phyloP scores from a whole-genome alignment of 495 filamentous ascomycete genomes.

The Trichoderma parareesei region DNA sequence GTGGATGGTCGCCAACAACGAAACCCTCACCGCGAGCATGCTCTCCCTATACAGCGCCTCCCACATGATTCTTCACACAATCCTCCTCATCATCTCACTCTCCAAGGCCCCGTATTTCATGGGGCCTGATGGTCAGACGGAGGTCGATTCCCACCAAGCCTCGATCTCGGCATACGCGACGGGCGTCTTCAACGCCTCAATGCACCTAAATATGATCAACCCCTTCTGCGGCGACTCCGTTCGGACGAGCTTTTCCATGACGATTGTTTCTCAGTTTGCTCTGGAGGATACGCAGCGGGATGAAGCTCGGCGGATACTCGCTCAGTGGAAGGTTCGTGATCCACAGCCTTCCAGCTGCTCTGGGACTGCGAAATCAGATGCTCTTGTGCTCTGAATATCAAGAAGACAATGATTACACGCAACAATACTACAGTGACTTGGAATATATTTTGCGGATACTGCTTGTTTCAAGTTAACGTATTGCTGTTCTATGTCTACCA shows the following conservation, averaged over 20 bases:
- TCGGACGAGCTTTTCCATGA: neutral
- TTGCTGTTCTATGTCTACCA: too few relatives aligned
- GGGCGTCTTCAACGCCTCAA: neutral
- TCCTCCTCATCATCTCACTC: neutral
- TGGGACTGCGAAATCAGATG: neutral
- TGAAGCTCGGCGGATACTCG: neutral
- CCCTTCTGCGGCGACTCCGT: neutral
- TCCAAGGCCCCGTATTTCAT: neutral
- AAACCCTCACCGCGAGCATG: conserved; percentile 3
- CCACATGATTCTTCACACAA: neutral
- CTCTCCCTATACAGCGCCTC: neutral
- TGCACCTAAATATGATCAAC: neutral
- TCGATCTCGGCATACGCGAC: neutral
- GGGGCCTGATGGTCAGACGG: neutral
- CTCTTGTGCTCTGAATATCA: neutral
- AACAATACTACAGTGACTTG: too few relatives aligned
- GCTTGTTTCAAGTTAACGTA: too few relatives aligned
- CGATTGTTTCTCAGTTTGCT: neutral
- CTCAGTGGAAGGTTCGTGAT: neutral
- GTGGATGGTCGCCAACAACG: neutral
- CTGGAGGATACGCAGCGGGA: neutral
- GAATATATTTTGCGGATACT: too few relatives aligned
- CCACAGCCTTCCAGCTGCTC: neutral
- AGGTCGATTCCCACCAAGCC: neutral
- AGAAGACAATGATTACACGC: too few relatives aligned